Percentiles rank a stretch among this genome's conserved stretches.
These are phyloP conservation scores for Parasitella parasitica DNA, from an alignment of 371 early-diverging fungal species.

Conservation along the genomic window DNA sequence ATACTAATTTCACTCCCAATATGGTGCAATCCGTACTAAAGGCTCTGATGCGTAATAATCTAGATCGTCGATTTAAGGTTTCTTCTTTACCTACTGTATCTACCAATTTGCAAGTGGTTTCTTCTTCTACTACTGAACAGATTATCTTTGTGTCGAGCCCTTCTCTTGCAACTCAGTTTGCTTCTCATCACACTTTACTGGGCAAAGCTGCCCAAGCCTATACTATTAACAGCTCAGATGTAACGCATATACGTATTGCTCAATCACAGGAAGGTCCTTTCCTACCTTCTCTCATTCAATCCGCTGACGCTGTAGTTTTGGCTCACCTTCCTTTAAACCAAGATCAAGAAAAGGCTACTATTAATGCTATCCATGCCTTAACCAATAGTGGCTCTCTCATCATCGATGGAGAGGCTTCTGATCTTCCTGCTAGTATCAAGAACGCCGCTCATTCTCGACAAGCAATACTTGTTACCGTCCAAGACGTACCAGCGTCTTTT, in stretches of 20 bases:
- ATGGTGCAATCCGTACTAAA: constrained; percentile 40
- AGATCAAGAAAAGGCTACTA: neutral
- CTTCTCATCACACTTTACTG: neutral
- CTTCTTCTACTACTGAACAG: constrained; percentile 5
- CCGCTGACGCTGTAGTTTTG: constrained; percentile 19
- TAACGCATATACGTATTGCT: constrained; percentile 21
- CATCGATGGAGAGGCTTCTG: neutral
- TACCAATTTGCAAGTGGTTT: neutral
- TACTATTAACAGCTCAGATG: neutral
- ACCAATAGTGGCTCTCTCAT: constrained; percentile 15
- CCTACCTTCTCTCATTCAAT: constrained; percentile 22
- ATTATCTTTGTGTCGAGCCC: constrained; percentile 15
- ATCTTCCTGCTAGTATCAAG: constrained; percentile 12
- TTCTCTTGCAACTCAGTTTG: neutral
- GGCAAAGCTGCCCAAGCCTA: constrained; percentile 16
- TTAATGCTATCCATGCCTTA: constrained; percentile 6
- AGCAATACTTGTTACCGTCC: neutral
- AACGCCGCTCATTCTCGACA: constrained; percentile 16
- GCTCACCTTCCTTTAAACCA: neutral
- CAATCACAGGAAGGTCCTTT: neutral
- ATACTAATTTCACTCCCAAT: constrained; percentile 33
- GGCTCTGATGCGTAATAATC: constrained; percentile 11
- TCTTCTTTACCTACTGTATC: constrained; percentile 9
- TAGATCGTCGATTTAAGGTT: constrained; percentile 35
- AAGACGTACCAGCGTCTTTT: neutral